Percentiles rank a stretch among this genome's conserved stretches.
Evolutionary conservation across 208 protist genomes (phyloP).

Genomic region (Kentomonas sorsogonicus): DNA sequence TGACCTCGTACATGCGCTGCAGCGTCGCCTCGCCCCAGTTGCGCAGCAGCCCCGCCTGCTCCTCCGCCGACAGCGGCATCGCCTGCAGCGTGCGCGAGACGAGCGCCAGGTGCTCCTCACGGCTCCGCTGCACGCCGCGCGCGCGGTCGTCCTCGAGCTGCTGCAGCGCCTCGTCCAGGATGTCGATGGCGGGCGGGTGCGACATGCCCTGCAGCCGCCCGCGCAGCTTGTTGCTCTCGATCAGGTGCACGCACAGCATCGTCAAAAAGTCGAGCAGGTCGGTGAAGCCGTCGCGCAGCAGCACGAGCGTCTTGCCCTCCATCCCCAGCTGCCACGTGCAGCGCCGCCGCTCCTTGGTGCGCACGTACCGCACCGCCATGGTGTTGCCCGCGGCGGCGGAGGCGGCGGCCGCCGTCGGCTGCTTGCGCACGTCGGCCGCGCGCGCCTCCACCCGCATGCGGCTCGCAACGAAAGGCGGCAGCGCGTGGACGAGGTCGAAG

Average conservation of each 20-base stretch:
- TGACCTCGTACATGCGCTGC: slow-evolving; percentile 78
- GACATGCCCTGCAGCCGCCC: slow-evolving; percentile 77
- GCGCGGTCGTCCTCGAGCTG: slow-evolving; percentile 41
- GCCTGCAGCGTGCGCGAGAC: slow-evolving; percentile 45
- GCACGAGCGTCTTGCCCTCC: slow-evolving; percentile 81
- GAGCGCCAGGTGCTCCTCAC: slow-evolving; percentile 38
- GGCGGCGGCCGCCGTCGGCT: neutral
- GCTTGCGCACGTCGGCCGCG: slow-evolving; percentile 57
- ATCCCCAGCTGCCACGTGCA: slow-evolving; percentile 84
- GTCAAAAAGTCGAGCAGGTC: slow-evolving; percentile 87
- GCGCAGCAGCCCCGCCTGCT: slow-evolving; percentile 61
- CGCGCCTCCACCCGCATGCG: slow-evolving; percentile 66
- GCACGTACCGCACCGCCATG: slow-evolving; percentile 67
- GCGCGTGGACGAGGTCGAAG: slow-evolving; percentile 73
- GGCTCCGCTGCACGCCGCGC: slow-evolving; percentile 16
- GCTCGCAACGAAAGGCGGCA: slow-evolving; percentile 76
- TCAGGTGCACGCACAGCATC: slow-evolving; percentile 86
- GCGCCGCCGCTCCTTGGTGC: slow-evolving; percentile 78
- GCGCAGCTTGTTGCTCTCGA: slow-evolving; percentile 87
- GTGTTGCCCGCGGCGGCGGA: slow-evolving; percentile 27
- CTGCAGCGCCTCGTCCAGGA: slow-evolving; percentile 70
- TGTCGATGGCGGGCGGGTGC: slow-evolving; percentile 74
- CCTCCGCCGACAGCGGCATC: slow-evolving; percentile 57
- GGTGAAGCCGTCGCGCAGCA: slow-evolving; percentile 82
- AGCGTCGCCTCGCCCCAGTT: slow-evolving; percentile 64